Conservation (phyloP, 2,329 filamentous ascomycete species). For the Xylogone sp. region DNA sequence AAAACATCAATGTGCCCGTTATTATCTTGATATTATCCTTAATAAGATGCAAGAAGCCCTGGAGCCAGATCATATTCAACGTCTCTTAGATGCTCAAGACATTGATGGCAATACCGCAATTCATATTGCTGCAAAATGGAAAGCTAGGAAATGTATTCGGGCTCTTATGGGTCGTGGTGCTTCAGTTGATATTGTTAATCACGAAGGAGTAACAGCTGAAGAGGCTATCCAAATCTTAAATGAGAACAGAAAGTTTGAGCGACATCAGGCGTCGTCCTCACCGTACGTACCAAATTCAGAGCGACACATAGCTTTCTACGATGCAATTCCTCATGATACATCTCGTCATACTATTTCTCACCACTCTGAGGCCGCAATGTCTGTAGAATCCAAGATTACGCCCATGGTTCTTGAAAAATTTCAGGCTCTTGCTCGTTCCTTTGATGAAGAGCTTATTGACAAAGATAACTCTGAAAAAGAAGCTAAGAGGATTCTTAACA, state of each 20-base stretch:
- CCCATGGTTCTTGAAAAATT: conserved; percentile 69
- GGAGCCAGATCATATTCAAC: conserved; percentile 71
- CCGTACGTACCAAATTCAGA: conserved; percentile 62
- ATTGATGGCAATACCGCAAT: conserved; percentile 83
- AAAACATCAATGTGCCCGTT: conserved; percentile 84
- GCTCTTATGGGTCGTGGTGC: conserved; percentile 75
- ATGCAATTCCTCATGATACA: conserved; percentile 22
- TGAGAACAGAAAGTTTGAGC: conserved; percentile 45
- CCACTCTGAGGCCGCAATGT: conserved; percentile 63
- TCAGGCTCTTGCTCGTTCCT: conserved; percentile 63
- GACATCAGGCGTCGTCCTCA: conserved; percentile 65
- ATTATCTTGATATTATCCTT: conserved; percentile 89
- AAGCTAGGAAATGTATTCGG: conserved; percentile 86
- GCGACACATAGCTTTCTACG: conserved; percentile 50
- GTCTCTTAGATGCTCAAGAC: conserved; percentile 78
- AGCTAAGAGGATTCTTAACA: conserved; percentile 60
- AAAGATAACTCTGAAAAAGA: conserved; percentile 68
- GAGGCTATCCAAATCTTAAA: conserved; percentile 78
- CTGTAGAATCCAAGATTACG: conserved; percentile 65
- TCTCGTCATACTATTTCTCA: conserved; percentile 25
- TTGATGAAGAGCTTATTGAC: conserved; percentile 72
- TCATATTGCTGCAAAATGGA: conserved; percentile 71
- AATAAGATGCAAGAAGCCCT: conserved; percentile 80
- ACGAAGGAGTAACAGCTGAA: conserved; percentile 77
- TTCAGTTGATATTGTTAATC: conserved; percentile 76